Evolutionary conservation across 345 rosid genomes (phyloP), one percentile per base, ranked within the genome.

Genomic region (Linum lewisii): DNA sequence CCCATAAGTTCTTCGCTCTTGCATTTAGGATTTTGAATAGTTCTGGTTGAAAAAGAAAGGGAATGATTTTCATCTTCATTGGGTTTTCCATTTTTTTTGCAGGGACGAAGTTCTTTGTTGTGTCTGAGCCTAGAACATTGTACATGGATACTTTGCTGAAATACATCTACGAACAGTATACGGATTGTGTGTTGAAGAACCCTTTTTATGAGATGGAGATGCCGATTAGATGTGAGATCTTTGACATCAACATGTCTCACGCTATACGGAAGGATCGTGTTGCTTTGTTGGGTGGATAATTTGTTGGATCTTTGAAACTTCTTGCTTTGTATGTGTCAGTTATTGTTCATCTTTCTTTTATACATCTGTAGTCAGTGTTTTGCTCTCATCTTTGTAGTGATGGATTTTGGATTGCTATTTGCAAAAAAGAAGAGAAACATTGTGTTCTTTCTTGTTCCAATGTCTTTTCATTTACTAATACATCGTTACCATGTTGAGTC

Each of bases 171-270:
- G 95, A 89, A 56, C 71, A 85, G 65, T 93, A 89, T 81, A 86
- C 97, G 3, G 99, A 89, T 59, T 93, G 77, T 64, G 97, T 89
- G 63, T 67, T 93, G 77, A 93, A 93, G 87, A 93, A 93, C 55
- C 99, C 97, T 14, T 93, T 93, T 74, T 93, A 93, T 54, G 99
- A 93, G 82, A 89, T 89, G 89, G 99, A 93, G 84, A 89, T 89
- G 97, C 99, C 97, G 16, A 93, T 93, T n/a, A 79, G 99, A 25
- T 89, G 99, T 11, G 95, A 89, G 71, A 95, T 89, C 68, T 93
- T 89, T 36, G 99, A 93, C 70, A 78, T 85, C 79, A 85, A 87
- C 71, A 68, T 93, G 63, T 68, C 86, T 21, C 90, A 79, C 73
- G 88, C 87, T 6, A 72, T 89, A 58, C 97, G 83, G 79, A 83